Conservation (phyloP, 768 basidiomycete species). For the Phlebiopsis flavidoalba region DNA sequence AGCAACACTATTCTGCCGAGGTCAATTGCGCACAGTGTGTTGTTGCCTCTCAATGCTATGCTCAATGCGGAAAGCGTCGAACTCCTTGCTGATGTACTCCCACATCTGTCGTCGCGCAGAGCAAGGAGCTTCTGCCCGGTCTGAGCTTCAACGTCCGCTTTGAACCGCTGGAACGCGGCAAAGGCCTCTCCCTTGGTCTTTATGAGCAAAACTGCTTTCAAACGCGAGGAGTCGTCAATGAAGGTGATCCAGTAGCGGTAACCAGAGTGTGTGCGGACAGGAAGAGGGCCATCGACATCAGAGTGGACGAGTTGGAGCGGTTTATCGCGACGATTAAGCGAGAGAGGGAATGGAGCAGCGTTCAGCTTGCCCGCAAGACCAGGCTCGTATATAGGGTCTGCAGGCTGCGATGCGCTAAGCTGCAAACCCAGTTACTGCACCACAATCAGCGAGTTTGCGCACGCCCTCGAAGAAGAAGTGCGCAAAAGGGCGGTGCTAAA, state of each 20-base stretch:
- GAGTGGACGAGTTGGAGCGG: conserved; percentile 17
- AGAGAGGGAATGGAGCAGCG: conserved; percentile 15
- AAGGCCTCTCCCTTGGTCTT: conserved; percentile 22
- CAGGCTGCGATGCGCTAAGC: not conserved
- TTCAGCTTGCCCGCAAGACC: conserved; percentile 20
- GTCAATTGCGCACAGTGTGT: not conserved
- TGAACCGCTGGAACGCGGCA: conserved; percentile 23
- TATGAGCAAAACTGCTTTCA: conserved; percentile 1
- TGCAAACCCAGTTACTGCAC: not conserved
- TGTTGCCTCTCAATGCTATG: not conserved
- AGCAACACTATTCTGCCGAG: conserved; percentile 16
- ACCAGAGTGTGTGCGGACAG: conserved; percentile 6
- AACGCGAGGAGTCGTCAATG: not conserved
- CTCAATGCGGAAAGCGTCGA: not conserved
- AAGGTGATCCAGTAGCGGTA: not conserved
- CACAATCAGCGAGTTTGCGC: not conserved
- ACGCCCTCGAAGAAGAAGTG: too few species aligned
- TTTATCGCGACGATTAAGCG: conserved; percentile 8
- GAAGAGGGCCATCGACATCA: conserved; percentile 19
- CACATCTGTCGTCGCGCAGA: not conserved
- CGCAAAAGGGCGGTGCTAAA: conserved; percentile 23
- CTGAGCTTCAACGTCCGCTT: conserved; percentile 26
- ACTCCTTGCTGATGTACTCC: conserved; percentile 1
- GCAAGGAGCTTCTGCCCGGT: not conserved
- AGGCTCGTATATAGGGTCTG: conserved; percentile 18